A percentile compares a stretch with the other conserved stretches of the same genome.
phyloP scores from a whole-genome alignment of 306 rosid genomes.

The Vigna trinervia region DNA sequence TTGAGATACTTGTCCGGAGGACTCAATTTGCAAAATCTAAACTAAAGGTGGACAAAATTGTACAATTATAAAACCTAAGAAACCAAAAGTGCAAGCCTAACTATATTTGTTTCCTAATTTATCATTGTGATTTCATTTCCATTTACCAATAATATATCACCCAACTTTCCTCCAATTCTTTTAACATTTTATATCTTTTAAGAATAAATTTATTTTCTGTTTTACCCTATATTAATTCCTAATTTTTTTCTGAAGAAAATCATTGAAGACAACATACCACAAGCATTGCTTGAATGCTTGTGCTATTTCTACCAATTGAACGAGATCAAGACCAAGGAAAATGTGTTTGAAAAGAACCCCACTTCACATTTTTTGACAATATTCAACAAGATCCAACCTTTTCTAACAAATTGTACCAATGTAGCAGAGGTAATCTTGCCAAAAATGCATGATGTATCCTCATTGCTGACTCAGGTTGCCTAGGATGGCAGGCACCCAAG shows the following conservation, averaged over 20 bases:
- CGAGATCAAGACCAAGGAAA: constrained; percentile 9
- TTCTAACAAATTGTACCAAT: background rate
- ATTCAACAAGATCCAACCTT: constrained; percentile 18
- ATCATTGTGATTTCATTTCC: no score
- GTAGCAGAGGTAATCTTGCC: constrained; percentile 22
- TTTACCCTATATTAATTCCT: background rate
- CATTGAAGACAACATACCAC: constrained; percentile 23
- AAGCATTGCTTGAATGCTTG: constrained; percentile 17
- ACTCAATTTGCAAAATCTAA: no score
- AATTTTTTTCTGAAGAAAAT: background rate
- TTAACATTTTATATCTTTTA: background rate
- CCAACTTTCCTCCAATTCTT: background rate
- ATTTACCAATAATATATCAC: no score
- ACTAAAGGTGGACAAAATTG: no score
- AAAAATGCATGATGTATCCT: constrained; percentile 21
- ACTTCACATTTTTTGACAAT: constrained; percentile 1
- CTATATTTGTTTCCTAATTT: no score
- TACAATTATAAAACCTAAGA: no score
- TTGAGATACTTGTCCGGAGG: no score
- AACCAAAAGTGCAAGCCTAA: no score
- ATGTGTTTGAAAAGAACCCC: background rate
- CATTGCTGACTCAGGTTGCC: constrained; percentile 3
- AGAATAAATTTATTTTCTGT: background rate
- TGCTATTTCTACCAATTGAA: background rate
- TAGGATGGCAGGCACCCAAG: background rate